Percentiles rank a stretch among this genome's conserved stretches.
phyloP scores from a whole-genome alignment of 1,284 basidiomycete species.

The Cutaneotrichosporon spelunceum region DNA sequence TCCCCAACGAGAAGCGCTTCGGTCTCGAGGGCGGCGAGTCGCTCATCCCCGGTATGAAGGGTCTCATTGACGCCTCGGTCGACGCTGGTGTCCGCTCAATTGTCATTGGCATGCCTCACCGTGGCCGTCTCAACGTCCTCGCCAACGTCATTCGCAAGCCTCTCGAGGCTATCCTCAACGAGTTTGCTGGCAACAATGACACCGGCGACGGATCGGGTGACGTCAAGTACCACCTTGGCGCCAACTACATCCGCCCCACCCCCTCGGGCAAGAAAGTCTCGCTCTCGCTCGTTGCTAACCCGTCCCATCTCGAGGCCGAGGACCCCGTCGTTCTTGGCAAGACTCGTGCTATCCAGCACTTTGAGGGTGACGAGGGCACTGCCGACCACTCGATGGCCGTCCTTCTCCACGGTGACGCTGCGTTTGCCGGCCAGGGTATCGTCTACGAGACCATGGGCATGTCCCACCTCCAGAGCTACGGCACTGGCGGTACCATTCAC shows the following conservation, averaged over 20 bases:
- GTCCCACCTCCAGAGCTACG: slow-evolving; percentile 91
- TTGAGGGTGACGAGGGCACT: slow-evolving; percentile 77
- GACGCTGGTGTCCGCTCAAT: slow-evolving; percentile 93
- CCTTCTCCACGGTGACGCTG: slow-evolving; percentile 95
- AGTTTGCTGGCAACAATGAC: slow-evolving; percentile 72
- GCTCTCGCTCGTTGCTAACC: slow-evolving; percentile 96
- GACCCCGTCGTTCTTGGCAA: slow-evolving; percentile 98
- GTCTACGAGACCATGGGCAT: slow-evolving; percentile 99
- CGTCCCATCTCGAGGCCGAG: slow-evolving; percentile 81
- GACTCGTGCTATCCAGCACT: slow-evolving; percentile 93
- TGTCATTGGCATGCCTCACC: slow-evolving; percentile 99
- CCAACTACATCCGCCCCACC: slow-evolving; percentile 97
- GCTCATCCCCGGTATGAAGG: slow-evolving; percentile 98
- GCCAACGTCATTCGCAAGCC: slow-evolving; percentile 99
- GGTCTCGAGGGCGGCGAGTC: slow-evolving; percentile 98
- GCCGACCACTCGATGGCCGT: slow-evolving; percentile 87
- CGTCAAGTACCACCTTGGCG: slow-evolving; percentile 98
- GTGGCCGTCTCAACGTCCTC: slow-evolving; percentile 95
- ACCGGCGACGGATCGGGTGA: slow-evolving; percentile 84
- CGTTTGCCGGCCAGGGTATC: slow-evolving; percentile 96
- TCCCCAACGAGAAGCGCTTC: slow-evolving; percentile 99
- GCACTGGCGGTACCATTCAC: slow-evolving; percentile 97
- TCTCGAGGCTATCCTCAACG: slow-evolving; percentile 95
- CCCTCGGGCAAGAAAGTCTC: slow-evolving; percentile 98
- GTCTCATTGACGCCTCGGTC: slow-evolving; percentile 95